Base-by-base conservation (phyloP, 306 rosid species). In the Cicer cuneatum region DNA sequence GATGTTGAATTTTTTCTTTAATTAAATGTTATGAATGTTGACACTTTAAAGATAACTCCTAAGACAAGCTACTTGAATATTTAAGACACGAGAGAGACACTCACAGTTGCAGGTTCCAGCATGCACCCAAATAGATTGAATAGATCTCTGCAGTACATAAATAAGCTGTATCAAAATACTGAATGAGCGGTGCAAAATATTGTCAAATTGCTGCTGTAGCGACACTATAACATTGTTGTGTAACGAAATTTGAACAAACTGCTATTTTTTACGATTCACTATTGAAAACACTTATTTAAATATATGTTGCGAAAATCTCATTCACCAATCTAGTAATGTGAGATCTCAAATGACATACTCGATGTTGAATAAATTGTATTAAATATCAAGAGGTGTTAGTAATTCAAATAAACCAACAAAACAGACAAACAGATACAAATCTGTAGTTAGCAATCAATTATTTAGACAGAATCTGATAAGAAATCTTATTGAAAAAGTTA, bases 101-200 rank as follows among this genome's bases (percentile, higher is more conserved):
- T 85, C 80, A 93, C 98, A 38, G 98, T 93, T 76, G 96, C 89
- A 49, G 98, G 96, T 79, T 93, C 98, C 73, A 90, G 82, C 76
- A 80, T 7, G 90, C 97, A 93, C 71, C 98, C 98, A 33, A 77
- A 45, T 29, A 93, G 53, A 78, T 93, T 93, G 82, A 89, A 89
- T 38, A 90, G 76, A 79, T 93, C 98, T 72, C 97, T 93, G 92
- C 75, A 82, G 19, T 62, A 68, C n/a, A 68, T 69, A 76, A 76
- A 75, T 37, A 78, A 72, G 60, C 37, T 61, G 72, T 51, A 72
- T 66, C 71, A 69, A 49, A 79, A 73, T 49, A 77, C 4, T 53
- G 21, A 59, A 59, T 29, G 41, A 58, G 3, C 33, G 3, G 33
- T 29, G 33, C 33, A 29, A 29, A 29, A 29, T 29, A 29, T 29